A percentile compares a stretch with the other conserved stretches of the same genome.
These are phyloP conservation scores for Ricinus communis DNA, from an alignment of 345 rosid genomes.

Conservation along the genomic window DNA sequence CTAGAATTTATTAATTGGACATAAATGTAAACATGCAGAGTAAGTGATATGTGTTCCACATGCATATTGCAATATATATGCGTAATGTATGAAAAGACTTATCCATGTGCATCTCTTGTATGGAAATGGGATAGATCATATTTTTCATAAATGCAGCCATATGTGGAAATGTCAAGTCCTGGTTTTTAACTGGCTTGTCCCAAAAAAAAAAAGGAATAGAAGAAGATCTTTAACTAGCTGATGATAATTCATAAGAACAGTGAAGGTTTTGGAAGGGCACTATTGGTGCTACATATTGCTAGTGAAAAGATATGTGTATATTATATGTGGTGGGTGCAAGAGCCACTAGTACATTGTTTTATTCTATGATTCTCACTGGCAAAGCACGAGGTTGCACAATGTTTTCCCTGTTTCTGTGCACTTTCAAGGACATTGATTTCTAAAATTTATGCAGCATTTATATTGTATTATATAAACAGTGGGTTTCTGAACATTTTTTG, in stretches of 20 bases:
- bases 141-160: slow-evolving; percentile 1
- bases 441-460: neutral
- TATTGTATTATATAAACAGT: too few relatives aligned
- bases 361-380: neutral
- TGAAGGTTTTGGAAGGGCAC: neutral
- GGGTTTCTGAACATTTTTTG: too few relatives aligned
- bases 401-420: neutral
- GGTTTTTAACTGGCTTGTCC: neutral
- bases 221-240: neutral
- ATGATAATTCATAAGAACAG: neutral
- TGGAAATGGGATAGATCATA: neutral
- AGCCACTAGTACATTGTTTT: too few relatives aligned
- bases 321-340: too few relatives aligned
- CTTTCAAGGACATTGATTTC: neutral
- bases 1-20: too few relatives aligned
- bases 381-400: neutral
- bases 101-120: neutral
- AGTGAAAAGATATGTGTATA: too few relatives aligned
- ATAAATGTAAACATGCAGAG: too few relatives aligned
- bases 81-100: slow-evolving; percentile 19
- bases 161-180: neutral
- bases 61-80: neutral
- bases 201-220: too few relatives aligned
- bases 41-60: neutral
- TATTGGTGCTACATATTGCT: too few relatives aligned